Base-by-base conservation (phyloP, 257 asterid genomes). In the Salvia rosmarinus region DNA sequence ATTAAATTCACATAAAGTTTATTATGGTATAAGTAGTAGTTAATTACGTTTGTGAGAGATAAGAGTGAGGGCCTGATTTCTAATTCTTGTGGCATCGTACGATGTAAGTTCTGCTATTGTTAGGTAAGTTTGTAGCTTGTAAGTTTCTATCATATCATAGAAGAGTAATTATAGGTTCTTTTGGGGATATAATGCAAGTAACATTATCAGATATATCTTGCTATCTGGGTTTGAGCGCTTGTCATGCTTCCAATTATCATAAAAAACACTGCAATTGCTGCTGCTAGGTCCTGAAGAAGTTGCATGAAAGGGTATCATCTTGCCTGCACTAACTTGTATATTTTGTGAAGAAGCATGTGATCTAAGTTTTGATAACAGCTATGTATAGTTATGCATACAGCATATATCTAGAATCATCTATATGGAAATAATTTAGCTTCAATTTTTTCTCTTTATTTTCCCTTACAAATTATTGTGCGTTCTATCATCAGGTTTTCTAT, bases 401-500 rank as follows among this genome's bases (percentile, higher is more conserved):
- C n/a, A n/a, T 25, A 14, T n/a, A 25, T 66, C 28, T 55, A 14
- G 30, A 19, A 47, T 67, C 39, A 11, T 20, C 13, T 54, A 4
- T 8, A 20, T 9, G 16, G 20, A 52, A 52, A 52, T 5, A 20
- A 20, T 52, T 52, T 52, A 43, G 25, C 55, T 43, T 43, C 23
- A 12, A 39, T 20, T 42, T 13, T 32, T 40, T 5, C 35, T 34
- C 57, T 21, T 43, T 10, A 56, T n/a, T 37, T 2, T 69, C 40
- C 14, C 23, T 75, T 19, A 35, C 67, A 6, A 28, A 65, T 47
- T 68, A 54, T 32, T 9, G 2, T 59, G 40, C 56, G 4, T 68
- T 67, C 32, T 67, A 5, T 77, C 62, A 11, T 75, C 88, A 92
- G 98, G 98, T 93, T 17, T 87, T 87, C 88, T 93, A 90, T 82